Base-by-base conservation (phyloP, 2,329 filamentous ascomycete species). In the Exophiala mesophila region DNA sequence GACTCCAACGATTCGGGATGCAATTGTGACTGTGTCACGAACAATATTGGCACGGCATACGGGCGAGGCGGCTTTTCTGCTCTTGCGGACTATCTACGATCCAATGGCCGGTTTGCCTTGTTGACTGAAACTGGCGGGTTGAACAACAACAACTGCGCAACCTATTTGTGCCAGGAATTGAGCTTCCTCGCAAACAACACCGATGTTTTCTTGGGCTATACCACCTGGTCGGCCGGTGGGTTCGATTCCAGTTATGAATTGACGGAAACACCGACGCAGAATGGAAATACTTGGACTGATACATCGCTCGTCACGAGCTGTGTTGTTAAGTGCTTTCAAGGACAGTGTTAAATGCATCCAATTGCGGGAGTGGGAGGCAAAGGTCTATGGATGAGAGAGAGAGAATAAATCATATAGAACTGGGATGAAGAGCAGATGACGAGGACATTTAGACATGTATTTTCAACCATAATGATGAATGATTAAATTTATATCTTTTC, bases 1-100 rank as follows among this genome's bases (percentile, higher is more conserved):
- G 77, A 80, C 52, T 64, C 61, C 15, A 73, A 79, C 61, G 73
- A 74, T 61, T 73, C 70, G 5, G 78, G 77, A 26, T 74, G 70
- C 0, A 61, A 73, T 47, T 50, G 60, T 3, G 63, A 71, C 40
- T 81, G 77, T 58, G 70, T 70, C 1, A 75, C 69, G 3, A 67
- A 80, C 52, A 76, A 77, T 33, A 61, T 74, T 2, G 47, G 64
- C 26, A 70, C 64, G 2, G 19, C 30, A 7, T 45, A 39, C 30
- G 30, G 36, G 8, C 36, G 41, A 10, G 41, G 33, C 3, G 41
- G 41, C 8, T 76, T 79, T 56, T 58, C 59, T 15, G 62, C 63
- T 0, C 59, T 78, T 1, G 71, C 72, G 0, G 59, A 61, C 2
- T 77, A 68, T 52, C 49, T 80, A 39, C 60, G 72, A 37, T 50